Percentiles rank a stretch among this genome's conserved stretches.
Conservation (phyloP, 2,329 filamentous ascomycete species). For the Dactylellina sp. region DNA sequence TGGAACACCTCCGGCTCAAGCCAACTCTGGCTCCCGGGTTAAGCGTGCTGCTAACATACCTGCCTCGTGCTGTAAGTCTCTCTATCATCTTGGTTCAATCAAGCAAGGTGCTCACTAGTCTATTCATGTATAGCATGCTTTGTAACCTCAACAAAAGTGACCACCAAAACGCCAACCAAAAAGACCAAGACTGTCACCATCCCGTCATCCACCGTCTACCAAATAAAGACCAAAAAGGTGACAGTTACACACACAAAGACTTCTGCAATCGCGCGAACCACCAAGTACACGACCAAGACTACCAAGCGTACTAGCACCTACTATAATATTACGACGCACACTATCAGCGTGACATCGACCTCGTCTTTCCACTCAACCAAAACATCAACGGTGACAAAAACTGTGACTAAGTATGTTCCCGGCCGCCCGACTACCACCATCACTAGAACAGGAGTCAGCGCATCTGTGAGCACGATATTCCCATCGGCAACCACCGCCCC, state of each 20-base stretch:
- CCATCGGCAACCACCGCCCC: background rate
- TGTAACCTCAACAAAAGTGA: background rate
- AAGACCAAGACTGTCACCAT: slow-evolving; percentile 13
- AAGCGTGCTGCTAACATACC: slow-evolving; percentile 1
- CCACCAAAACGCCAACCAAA: slow-evolving; percentile 1
- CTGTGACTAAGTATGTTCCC: background rate
- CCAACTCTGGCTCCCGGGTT: background rate
- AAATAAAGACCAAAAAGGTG: slow-evolving; percentile 2
- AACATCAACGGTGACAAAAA: slow-evolving; percentile 4
- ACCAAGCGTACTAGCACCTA: slow-evolving; percentile 8
- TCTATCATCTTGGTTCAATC: background rate
- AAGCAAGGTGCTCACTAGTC: background rate
- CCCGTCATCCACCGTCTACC: background rate
- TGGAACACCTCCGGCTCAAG: background rate
- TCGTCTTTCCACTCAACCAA: background rate
- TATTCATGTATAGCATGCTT: background rate
- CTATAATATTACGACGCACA: background rate
- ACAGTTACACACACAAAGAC: slow-evolving; percentile 5
- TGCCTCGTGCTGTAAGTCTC: slow-evolving; percentile 2
- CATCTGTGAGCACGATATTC: background rate
- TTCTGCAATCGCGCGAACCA: background rate
- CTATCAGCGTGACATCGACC: slow-evolving; percentile 1
- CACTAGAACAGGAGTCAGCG: background rate
- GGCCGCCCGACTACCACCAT: background rate
- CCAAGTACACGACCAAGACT: slow-evolving; percentile 8